Conservation (phyloP, 2,329 filamentous ascomycete species). For the Sphaerostilbella broomeana region DNA sequence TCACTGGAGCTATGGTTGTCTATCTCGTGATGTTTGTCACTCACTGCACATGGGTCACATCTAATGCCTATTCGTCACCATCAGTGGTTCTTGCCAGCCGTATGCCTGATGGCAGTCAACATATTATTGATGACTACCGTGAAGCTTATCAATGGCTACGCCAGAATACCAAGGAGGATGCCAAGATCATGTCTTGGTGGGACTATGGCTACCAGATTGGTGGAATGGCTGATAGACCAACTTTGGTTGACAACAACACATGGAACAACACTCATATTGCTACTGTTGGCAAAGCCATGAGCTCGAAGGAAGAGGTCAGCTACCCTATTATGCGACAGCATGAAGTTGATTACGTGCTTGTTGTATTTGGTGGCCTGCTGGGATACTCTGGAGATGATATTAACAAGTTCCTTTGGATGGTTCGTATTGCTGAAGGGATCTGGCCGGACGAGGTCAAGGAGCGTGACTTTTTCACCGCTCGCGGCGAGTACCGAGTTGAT, state of each 20-base stretch:
- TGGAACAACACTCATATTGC: conserved; percentile 99
- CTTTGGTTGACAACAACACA: conserved; percentile 97
- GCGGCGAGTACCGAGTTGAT: conserved; percentile 93
- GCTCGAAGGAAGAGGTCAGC: conserved; percentile 92
- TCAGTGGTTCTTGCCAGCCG: conserved; percentile 92
- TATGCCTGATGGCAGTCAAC: conserved; percentile 88
- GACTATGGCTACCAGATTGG: conserved; percentile 99
- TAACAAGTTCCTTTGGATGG: conserved; percentile 99
- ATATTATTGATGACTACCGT: conserved; percentile 98
- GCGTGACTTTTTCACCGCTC: conserved; percentile 86
- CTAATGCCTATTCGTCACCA: conserved; percentile 96
- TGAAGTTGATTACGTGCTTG: conserved; percentile 96
- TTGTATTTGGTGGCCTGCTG: conserved; percentile 91
- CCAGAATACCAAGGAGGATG: conserved; percentile 89
- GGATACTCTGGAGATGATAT: conserved; percentile 98
- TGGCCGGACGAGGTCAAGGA: conserved; percentile 99
- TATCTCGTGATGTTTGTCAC: conserved; percentile 92
- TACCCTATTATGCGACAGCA: conserved; percentile 98
- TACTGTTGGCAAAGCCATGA: conserved; percentile 98
- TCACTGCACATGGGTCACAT: conserved; percentile 99
- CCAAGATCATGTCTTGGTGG: conserved; percentile 99
- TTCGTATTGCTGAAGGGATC: conserved; percentile 96
- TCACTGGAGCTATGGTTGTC: conserved; percentile 63
- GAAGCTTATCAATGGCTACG: conserved; percentile 99
- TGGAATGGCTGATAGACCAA: conserved; percentile 96